Evolutionary conservation across 2,329 filamentous ascomycete genomes (phyloP).

Genomic region (Colletotrichum incanum): DNA sequence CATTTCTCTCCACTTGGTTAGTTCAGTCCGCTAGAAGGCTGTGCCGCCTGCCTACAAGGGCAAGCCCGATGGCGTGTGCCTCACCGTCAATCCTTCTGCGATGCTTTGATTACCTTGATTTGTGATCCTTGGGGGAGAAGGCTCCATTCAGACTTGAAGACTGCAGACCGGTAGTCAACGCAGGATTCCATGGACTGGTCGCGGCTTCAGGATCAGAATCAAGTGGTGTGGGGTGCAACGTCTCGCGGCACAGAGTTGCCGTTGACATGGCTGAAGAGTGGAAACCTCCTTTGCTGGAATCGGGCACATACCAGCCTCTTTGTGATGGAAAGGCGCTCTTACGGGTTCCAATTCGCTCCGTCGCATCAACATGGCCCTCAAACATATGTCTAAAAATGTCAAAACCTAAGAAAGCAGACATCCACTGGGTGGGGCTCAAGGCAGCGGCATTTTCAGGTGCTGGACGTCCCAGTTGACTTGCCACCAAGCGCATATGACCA

Average conservation of each 20-base stretch:
- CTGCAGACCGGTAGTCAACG: not conserved
- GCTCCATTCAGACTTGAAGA: not conserved
- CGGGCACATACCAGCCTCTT: not conserved
- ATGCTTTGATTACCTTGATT: not conserved
- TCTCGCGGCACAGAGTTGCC: not conserved
- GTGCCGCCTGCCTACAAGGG: constrained; percentile 1
- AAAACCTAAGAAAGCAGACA: not conserved
- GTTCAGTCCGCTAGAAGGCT: not conserved
- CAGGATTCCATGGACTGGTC: not conserved
- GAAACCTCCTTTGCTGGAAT: not conserved
- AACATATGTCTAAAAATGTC: not conserved
- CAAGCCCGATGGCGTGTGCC: not conserved
- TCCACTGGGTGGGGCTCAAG: not conserved
- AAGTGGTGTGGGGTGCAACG: not conserved
- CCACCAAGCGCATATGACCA: not conserved
- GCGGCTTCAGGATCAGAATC: not conserved
- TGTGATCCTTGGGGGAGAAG: not conserved
- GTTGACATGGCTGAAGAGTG: not conserved
- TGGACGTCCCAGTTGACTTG: not conserved
- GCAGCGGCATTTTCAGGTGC: not conserved
- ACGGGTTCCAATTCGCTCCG: not conserved
- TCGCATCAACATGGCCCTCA: not conserved
- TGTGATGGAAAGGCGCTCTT: too few relatives aligned
- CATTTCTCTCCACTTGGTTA: not conserved
- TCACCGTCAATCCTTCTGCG: not conserved